These are phyloP conservation scores for Saitoella complicata DNA, from an alignment of 805 yeast species.

Conservation along the genomic window DNA sequence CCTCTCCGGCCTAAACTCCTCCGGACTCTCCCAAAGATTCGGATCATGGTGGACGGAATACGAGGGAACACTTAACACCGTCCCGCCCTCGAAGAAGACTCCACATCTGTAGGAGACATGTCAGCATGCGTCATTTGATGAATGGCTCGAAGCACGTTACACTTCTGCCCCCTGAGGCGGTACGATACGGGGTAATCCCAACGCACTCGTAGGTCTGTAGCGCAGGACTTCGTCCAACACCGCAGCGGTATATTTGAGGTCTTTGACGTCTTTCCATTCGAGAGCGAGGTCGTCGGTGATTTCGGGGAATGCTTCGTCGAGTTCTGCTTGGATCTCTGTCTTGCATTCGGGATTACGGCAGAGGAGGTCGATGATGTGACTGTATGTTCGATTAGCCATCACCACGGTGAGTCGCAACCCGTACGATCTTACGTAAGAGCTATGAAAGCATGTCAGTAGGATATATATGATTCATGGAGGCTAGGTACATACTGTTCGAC, in stretches of 20 bases:
- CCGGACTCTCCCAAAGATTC: background rate
- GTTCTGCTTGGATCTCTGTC: background rate
- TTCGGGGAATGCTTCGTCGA: too few species aligned
- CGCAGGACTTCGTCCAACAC: too few species aligned
- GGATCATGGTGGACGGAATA: background rate
- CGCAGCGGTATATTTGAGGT: too few species aligned
- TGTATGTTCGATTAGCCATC: background rate
- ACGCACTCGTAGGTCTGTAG: background rate
- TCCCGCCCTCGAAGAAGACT: background rate
- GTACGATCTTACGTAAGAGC: background rate
- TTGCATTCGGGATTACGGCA: background rate
- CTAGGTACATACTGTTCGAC: background rate
- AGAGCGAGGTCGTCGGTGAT: too few species aligned
- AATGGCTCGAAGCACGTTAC: too few species aligned
- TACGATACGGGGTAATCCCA: background rate
- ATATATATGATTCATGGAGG: background rate
- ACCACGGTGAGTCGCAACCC: background rate
- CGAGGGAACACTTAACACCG: background rate
- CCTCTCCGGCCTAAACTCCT: background rate
- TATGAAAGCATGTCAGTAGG: background rate
- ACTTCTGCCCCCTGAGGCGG: background rate
- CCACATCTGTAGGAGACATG: background rate
- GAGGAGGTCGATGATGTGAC: background rate
- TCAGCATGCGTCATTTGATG: too few species aligned
- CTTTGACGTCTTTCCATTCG: too few species aligned